Conservation (phyloP, 2,329 filamentous ascomycete species). For the Fragosphaeria purpurea region DNA sequence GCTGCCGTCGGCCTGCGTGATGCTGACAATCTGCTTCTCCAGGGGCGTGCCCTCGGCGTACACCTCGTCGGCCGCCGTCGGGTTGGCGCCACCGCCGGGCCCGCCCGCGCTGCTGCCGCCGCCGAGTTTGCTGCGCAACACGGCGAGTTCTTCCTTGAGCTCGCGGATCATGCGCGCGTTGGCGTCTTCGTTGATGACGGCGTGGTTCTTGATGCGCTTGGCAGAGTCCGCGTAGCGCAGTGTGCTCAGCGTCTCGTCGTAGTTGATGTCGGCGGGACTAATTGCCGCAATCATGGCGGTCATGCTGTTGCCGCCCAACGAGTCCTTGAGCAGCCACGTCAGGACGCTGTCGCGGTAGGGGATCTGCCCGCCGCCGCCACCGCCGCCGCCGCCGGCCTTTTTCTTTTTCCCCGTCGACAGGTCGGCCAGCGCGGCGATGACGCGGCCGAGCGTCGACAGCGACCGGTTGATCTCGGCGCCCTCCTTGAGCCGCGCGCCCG, state of each 20-base stretch:
- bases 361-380: constrained; percentile 59
- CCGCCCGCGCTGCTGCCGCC: constrained; percentile 33
- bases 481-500: constrained; percentile 88
- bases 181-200: constrained; percentile 96
- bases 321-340: constrained; percentile 96
- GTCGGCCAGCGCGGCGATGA: constrained; percentile 92
- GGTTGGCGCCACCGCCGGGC: constrained; percentile 24
- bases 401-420: constrained; percentile 77
- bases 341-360: constrained; percentile 95
- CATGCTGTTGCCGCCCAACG: constrained; percentile 95
- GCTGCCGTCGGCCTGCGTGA: constrained; percentile 72
- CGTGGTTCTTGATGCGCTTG: constrained; percentile 99
- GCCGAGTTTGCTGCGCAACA: constrained; percentile 77
- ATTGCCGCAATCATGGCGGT: constrained; percentile 99
- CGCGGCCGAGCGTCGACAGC: constrained; percentile 88
- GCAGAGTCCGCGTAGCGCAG: constrained; percentile 94
- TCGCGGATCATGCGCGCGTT: constrained; percentile 99
- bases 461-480: constrained; percentile 98
- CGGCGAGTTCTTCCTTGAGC: constrained; percentile 83
- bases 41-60: constrained; percentile 88
- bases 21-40: constrained; percentile 93
- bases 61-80: constrained; percentile 60
- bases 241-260: constrained; percentile 93
- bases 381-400: constrained; percentile 51
- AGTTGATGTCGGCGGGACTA: constrained; percentile 97